A percentile compares a stretch with the other conserved stretches of the same genome.
These are phyloP conservation scores for Carex arenaria DNA, from an alignment of 202 grass and related monocot genomes.

Conservation along the genomic window DNA sequence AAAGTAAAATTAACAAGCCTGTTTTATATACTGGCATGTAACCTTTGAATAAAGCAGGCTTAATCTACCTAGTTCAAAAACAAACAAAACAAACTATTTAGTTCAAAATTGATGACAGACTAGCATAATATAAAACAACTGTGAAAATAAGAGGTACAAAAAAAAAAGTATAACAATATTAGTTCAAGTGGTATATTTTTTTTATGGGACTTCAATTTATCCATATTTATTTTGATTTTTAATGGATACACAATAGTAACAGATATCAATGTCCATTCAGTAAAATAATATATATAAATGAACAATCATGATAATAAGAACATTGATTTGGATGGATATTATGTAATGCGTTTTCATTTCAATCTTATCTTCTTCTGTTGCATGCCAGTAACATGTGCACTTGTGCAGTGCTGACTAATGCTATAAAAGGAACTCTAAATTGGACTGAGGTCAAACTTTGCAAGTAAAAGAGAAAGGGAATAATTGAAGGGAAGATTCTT, in stretches of 20 bases:
- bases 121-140: neutral
- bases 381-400: neutral
- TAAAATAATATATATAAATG: neutral
- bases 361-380: neutral
- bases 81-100: neutral
- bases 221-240: neutral
- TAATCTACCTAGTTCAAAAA: too few species aligned
- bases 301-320: conserved; percentile 4
- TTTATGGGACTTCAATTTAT: neutral
- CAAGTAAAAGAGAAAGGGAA: neutral
- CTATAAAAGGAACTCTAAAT: neutral
- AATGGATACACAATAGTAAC: neutral
- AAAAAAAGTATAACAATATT: neutral
- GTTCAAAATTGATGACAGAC: neutral
- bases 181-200: neutral
- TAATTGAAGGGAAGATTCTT: neutral
- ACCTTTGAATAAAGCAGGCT: too few species aligned
- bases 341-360: neutral
- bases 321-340: neutral
- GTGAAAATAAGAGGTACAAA: neutral
- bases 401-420: neutral
- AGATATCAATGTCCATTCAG: neutral
- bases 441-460: neutral
- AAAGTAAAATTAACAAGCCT: neutral
- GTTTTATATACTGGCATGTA: neutral